Evolutionary conservation across 2,329 filamentous ascomycete genomes (phyloP), one percentile per base, ranked within the genome.

Genomic region (Phoma herbarum): DNA sequence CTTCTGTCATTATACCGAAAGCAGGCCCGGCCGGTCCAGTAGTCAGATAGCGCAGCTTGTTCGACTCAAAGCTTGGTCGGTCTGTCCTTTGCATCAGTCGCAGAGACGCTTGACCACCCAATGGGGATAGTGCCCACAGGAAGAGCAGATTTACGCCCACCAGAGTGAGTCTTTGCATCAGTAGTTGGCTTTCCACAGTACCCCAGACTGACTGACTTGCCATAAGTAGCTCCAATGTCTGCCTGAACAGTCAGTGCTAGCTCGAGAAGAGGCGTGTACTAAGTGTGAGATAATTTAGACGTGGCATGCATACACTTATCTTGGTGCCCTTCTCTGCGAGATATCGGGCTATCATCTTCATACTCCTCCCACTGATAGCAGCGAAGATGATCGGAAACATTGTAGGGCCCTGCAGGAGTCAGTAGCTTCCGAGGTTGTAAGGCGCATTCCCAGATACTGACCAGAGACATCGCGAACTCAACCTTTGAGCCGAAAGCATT

Each of bases 171-270:
- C 66, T 48, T 16, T 64, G 67, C 65, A 77, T 71, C 0, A 70
- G 33, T 0, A 78, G 10, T 42, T 77, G 75, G 22, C 70, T 75
- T 39, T 77, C 74, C 9, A 77, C 18, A 0, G 75, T 74, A 0
- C 74, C 74, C 73, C 74, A 78, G 0, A 78, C 73, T 0, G 75
- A 76, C 22, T 77, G 75, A 18, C 75, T 77, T 0, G 73, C 75
- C 67, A 76, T 73, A 0, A 77, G 64, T 0, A 75, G 48, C 41
- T 78, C 76, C 0, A 78, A 53, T 4, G 66, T 76, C 74, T 75
- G 8, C 7, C 7, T 10, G 6, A 4, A 18, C n/a, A 20, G 4
- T 23, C n/a, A 11, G n/a, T 12, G 4, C 4, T 10, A 10, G 28
- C 28, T 29, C 2, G 11, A 10, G 4, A 29, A 29, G 28, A 29